These are phyloP conservation scores for Pseudonitzschia multiseries DNA, from an alignment of 108 stramenopile genomes.

Conservation along the genomic window DNA sequence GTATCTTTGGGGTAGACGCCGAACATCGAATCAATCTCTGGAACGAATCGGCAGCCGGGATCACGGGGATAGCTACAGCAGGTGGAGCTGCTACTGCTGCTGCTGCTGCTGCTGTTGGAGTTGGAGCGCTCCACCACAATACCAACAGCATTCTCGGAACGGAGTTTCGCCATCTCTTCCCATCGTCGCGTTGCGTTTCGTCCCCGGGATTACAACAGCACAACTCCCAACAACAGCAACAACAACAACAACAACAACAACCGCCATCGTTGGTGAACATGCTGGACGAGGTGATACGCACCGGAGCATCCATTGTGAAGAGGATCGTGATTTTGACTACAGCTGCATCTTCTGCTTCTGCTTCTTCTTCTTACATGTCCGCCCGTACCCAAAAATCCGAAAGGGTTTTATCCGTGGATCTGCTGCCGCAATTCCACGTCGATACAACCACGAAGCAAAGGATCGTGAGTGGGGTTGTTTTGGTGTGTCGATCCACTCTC, in stretches of 20 bases:
- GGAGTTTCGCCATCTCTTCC: too few species aligned
- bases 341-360: too few species aligned
- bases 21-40: slow-evolving; percentile 57
- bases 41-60: not conserved
- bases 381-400: too few species aligned
- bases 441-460: not conserved
- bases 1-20: slow-evolving; percentile 59
- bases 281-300: not conserved
- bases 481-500: not conserved
- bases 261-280: too few species aligned
- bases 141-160: not conserved
- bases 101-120: too few species aligned
- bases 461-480: not conserved
- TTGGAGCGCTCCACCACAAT: too few species aligned
- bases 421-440: slow-evolving; percentile 8
- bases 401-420: slow-evolving; percentile 16
- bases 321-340: not conserved
- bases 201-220: too few species aligned
- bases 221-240: too few species aligned
- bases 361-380: too few species aligned
- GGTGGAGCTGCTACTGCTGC: too few species aligned
- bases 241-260: too few species aligned
- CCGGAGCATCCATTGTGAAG: not conserved
- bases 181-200: not conserved
- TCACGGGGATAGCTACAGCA: not conserved